Evolutionary conservation across 495 filamentous ascomycete species (phyloP).

Genomic region (Hamigera avellanea): DNA sequence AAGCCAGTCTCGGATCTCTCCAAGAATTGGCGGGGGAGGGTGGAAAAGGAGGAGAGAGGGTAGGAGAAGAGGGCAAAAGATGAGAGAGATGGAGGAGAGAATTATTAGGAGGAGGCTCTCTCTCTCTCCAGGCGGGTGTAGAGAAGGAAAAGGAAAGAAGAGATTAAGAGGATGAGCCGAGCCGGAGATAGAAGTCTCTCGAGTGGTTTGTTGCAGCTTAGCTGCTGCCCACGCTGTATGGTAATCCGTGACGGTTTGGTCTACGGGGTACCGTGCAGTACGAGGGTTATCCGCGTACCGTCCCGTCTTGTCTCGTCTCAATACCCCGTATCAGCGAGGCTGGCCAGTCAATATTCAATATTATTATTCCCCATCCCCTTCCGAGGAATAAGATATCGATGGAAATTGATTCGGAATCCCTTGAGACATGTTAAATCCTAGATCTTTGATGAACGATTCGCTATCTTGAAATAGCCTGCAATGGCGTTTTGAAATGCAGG

Average conservation of each 20-base stretch:
- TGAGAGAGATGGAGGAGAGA: constrained; percentile 41
- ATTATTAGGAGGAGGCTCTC: constrained; percentile 33
- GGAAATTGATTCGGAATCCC: too few relatives aligned
- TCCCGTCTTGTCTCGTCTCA: constrained; percentile 9
- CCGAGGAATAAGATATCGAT: too few relatives aligned
- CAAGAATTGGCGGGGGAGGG: constrained; percentile 43
- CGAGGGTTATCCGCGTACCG: constrained; percentile 3
- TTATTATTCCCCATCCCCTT: too few relatives aligned
- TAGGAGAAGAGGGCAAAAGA: constrained; percentile 35
- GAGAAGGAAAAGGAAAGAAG: constrained; percentile 28
- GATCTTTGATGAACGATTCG: too few relatives aligned
- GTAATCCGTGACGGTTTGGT: constrained; percentile 1
- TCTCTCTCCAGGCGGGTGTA: constrained; percentile 43
- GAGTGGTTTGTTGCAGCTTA: constrained; percentile 18
- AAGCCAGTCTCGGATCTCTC: constrained; percentile 33
- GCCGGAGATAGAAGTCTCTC: constrained; percentile 24
- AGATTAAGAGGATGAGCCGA: constrained; percentile 14
- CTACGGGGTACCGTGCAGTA: not conserved
- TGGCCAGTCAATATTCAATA: too few relatives aligned
- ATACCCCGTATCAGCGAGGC: not conserved
- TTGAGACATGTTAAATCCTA: too few relatives aligned
- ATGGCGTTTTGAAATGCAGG: too few relatives aligned
- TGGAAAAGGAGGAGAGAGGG: constrained; percentile 39
- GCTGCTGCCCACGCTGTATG: constrained; percentile 7
- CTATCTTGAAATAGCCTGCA: too few relatives aligned